Percentiles rank a stretch among this genome's conserved stretches.
These are phyloP conservation scores for Entophlyctis luteolus DNA, from an alignment of 192 early-diverging fungal species.

Conservation along the genomic window DNA sequence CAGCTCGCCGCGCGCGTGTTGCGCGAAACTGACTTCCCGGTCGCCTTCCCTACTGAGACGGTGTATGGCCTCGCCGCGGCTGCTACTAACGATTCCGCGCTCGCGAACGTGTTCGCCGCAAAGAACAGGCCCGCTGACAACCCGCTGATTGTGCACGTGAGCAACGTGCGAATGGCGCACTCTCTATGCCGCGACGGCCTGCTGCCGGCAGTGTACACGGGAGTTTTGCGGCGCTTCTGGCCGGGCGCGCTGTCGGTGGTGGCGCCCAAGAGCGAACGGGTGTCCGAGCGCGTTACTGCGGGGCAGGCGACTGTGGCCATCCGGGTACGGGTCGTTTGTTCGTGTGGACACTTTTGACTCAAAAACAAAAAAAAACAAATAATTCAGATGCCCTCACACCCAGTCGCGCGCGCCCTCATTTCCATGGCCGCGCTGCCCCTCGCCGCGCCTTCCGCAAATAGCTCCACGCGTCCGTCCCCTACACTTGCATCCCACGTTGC, in stretches of 20 bases:
- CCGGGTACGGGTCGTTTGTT: constrained; percentile 31
- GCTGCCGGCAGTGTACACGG: constrained; percentile 46
- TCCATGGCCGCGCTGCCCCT: constrained; percentile 76
- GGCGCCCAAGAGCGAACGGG: constrained; percentile 63
- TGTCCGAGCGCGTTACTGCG: constrained; percentile 78
- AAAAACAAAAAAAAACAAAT: not conserved
- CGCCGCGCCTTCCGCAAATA: constrained; percentile 98
- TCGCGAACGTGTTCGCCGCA: constrained; percentile 71
- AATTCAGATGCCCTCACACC: constrained; percentile 74
- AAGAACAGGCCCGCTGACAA: constrained; percentile 93
- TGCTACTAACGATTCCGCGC: constrained; percentile 64
- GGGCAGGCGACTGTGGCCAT: constrained; percentile 84
- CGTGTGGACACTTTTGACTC: not conserved
- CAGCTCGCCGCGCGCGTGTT: not conserved
- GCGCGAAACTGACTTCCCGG: constrained; percentile 27
- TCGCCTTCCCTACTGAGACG: constrained; percentile 96
- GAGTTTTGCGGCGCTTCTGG: constrained; percentile 71
- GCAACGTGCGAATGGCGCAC: constrained; percentile 81
- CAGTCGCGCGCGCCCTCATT: constrained; percentile 87
- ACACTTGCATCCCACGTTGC: constrained; percentile 86
- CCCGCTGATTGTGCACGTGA: constrained; percentile 95
- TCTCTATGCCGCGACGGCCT: constrained; percentile 47
- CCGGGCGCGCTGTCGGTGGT: constrained; percentile 93
- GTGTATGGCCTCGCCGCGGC: constrained; percentile 96
- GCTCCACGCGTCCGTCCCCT: constrained; percentile 90